Evolutionary conservation across 148 eudicot species (phyloP).

Genomic region (Rhododendron griersonianum): DNA sequence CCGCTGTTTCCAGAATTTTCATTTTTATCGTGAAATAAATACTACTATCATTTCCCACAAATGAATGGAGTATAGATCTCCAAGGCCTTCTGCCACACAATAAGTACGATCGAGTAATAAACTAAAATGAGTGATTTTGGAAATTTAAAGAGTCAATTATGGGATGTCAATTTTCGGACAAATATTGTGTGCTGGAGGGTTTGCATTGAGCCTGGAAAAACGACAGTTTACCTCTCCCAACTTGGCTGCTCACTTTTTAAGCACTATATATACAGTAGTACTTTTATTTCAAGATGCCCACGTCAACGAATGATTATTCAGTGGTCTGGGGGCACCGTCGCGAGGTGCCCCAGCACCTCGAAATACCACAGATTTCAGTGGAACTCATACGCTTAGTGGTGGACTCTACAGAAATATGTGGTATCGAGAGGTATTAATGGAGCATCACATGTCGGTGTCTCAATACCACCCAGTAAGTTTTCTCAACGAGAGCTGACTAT

Average conservation of each 20-base stretch:
- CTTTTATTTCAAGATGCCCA: neutral
- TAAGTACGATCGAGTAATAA: neutral
- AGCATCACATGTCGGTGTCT: no score
- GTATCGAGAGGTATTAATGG: no score
- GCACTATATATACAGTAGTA: neutral
- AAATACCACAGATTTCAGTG: no score
- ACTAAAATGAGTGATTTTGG: neutral
- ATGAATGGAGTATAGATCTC: neutral
- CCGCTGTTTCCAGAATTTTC: neutral
- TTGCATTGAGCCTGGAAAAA: neutral
- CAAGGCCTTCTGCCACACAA: neutral
- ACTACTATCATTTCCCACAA: neutral
- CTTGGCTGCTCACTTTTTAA: neutral
- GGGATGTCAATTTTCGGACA: neutral
- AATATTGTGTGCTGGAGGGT: neutral
- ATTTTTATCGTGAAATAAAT: neutral
- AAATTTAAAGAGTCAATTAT: neutral
- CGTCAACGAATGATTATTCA: neutral
- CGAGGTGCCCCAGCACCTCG: no score
- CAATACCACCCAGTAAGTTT: no score
- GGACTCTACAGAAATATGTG: no score
- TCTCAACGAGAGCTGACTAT: no score
- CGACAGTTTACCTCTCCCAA: neutral
- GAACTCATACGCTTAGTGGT: no score
- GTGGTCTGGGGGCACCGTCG: neutral